Conservation (phyloP, 2,329 filamentous ascomycete species). For the Penicillium sp. region DNA sequence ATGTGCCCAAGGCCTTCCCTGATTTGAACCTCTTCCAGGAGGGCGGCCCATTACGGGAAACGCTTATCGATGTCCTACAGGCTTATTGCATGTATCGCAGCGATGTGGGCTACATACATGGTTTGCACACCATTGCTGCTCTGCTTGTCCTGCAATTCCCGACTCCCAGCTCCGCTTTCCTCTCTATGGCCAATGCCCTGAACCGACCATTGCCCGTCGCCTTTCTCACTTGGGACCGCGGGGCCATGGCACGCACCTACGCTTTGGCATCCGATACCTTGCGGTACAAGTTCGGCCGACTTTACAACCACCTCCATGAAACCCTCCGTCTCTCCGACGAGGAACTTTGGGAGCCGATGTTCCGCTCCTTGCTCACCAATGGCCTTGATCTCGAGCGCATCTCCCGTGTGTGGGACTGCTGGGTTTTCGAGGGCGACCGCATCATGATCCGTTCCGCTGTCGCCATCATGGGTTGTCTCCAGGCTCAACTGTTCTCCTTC, state of each 20-base stretch:
- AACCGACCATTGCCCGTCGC: slow-evolving; percentile 61
- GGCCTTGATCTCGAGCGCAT: slow-evolving; percentile 54
- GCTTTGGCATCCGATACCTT: slow-evolving; percentile 56
- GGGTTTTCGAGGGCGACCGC: slow-evolving; percentile 60
- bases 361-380: slow-evolving; percentile 53
- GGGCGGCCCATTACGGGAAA: slow-evolving; percentile 54
- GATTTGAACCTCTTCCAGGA: slow-evolving; percentile 58
- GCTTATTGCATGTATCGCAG: slow-evolving; percentile 64
- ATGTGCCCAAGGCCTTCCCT: slow-evolving; percentile 56
- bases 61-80: slow-evolving; percentile 58
- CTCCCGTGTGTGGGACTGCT: slow-evolving; percentile 60
- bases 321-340: slow-evolving; percentile 41
- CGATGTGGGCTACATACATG: slow-evolving; percentile 60
- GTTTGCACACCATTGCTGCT: slow-evolving; percentile 59
- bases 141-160: slow-evolving; percentile 58
- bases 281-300: slow-evolving; percentile 56
- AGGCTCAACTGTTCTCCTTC: slow-evolving; percentile 43
- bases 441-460: slow-evolving; percentile 47
- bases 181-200: slow-evolving; percentile 59
- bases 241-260: slow-evolving; percentile 57
- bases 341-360: slow-evolving; percentile 54
- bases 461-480: slow-evolving; percentile 44
- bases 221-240: slow-evolving; percentile 58
- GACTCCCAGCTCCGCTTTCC: slow-evolving; percentile 54
- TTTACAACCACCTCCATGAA: slow-evolving; percentile 53